Conservation (phyloP, 208 protist genomes). For the Wallacemonas sp. region DNA sequence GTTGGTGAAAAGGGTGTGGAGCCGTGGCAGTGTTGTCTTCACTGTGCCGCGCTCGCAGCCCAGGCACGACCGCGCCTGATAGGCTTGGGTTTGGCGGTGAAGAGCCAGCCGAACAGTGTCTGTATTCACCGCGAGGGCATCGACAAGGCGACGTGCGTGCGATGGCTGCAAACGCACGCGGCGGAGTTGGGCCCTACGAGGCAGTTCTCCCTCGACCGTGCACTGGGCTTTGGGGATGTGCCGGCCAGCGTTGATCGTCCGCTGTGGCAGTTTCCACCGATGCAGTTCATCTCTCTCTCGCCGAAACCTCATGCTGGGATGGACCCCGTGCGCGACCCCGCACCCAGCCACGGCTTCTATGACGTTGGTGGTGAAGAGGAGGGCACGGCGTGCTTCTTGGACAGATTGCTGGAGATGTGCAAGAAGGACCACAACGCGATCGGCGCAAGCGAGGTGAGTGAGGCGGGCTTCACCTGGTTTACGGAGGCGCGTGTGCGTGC, state of each 20-base stretch:
- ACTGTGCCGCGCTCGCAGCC: constrained; percentile 21
- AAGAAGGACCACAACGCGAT: no score
- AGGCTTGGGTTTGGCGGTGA: constrained; percentile 31
- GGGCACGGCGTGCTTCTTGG: constrained; percentile 52
- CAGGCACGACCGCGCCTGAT: constrained; percentile 18
- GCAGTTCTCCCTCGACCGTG: constrained; percentile 27
- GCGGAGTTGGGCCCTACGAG: constrained; percentile 3
- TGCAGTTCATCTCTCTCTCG: constrained; percentile 57
- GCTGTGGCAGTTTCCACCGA: constrained; percentile 41
- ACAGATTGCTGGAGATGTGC: constrained; percentile 40
- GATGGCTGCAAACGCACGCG: constrained; percentile 31
- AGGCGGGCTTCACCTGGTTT: constrained; percentile 18
- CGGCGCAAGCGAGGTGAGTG: neutral
- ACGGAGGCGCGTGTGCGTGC: constrained; percentile 19
- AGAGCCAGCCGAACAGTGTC: constrained; percentile 65
- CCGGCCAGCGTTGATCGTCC: constrained; percentile 51
- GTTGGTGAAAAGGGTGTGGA: neutral
- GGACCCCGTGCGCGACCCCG: constrained; percentile 7
- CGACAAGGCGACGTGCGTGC: constrained; percentile 52
- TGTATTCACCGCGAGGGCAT: constrained; percentile 37
- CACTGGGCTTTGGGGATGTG: constrained; percentile 52
- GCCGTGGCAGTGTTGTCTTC: constrained; percentile 33
- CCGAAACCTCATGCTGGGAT: constrained; percentile 18
- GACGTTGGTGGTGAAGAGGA: constrained; percentile 68
- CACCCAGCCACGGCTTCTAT: constrained; percentile 2